Percentiles rank a stretch among this genome's conserved stretches.
These are phyloP conservation scores for Ogataea methanolica DNA, from an alignment of 805 yeast genomes.

Conservation along the genomic window DNA sequence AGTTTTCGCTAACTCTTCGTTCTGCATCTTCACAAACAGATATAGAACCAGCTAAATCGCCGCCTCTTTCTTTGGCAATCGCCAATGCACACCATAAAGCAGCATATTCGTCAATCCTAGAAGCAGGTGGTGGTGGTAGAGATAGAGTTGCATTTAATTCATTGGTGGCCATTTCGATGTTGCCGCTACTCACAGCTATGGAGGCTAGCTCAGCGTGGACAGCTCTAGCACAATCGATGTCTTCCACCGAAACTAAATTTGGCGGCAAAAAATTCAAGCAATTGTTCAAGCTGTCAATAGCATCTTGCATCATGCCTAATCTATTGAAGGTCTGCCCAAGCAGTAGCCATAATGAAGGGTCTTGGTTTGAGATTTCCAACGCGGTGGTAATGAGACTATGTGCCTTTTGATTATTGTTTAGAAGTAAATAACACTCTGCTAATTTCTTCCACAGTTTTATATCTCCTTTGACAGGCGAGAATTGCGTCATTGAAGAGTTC, in stretches of 20 bases:
- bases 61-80: conserved; percentile 46
- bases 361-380: conserved; percentile 16
- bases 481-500: conserved; percentile 33
- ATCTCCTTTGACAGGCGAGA: conserved; percentile 36
- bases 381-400: conserved; percentile 29
- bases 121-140: conserved; percentile 44
- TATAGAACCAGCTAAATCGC: conserved; percentile 45
- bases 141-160: conserved; percentile 48
- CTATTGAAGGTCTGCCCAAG: conserved; percentile 46
- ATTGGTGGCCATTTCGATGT: conserved; percentile 43
- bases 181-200: conserved; percentile 47
- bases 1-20: conserved; percentile 38
- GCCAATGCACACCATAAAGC: conserved; percentile 52
- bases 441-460: conserved; percentile 43
- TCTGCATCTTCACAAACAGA: conserved; percentile 46
- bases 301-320: conserved; percentile 39
- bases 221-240: conserved; percentile 42
- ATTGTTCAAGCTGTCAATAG: conserved; percentile 43
- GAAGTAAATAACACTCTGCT: conserved; percentile 44
- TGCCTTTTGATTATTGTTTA: conserved; percentile 48
- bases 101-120: conserved; percentile 41
- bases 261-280: conserved; percentile 39
- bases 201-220: conserved; percentile 55
- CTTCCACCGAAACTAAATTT: conserved; percentile 29
- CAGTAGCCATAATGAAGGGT: conserved; percentile 44